Evolutionary conservation across 148 eudicot genomes (phyloP), one percentile per base, ranked within the genome.

Genomic region (Tetragonia tetragonoides): DNA sequence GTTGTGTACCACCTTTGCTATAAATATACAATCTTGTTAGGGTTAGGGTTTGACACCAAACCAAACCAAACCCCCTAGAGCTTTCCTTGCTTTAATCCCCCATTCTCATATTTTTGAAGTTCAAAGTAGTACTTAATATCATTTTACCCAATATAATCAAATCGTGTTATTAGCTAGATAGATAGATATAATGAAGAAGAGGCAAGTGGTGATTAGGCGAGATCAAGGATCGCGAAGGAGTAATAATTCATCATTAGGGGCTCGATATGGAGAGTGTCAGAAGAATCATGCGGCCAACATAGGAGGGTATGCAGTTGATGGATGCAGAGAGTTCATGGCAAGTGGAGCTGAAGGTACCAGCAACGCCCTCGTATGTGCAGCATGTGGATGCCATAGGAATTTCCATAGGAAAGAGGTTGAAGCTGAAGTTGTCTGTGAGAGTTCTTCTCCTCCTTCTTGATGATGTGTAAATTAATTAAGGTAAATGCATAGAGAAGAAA

Each of bases 241-340:
- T 62, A 83, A 80, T 16, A 10, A 76, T 21, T 72, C 80, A 4
- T 46, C 73, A 47, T 49, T 39, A 2, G 62, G 12, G 6, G 62
- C 70, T 53, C 79, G 83, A 21, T 92, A 92, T 44, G 85, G 68
- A 5, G 97, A 90, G 84, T 92, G 97, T 72, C 92, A 86, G 67
- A 92, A 89, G 85, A 92, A 92, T 66, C 94, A 92, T 71, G 97
- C 97, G 0, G 97, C 92, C 1, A 90, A 84, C 49, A 83, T 87
- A 66, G 97, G 97, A 37, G 94, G 97, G 1, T 87, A 92, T 17
- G 97, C 91, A 3, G 91, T 92, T n/a, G 97, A 92, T 70, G 97
- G 97, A 0, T 92, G 97, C 86, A 73, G 91, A 59, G 97, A 90
- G 72, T 92, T 92, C 87, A 84, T 92, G 91, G 89, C 92, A 17